These are phyloP conservation scores for Ganoderma meredithae DNA, from an alignment of 1,284 basidiomycete species.

Conservation along the genomic window DNA sequence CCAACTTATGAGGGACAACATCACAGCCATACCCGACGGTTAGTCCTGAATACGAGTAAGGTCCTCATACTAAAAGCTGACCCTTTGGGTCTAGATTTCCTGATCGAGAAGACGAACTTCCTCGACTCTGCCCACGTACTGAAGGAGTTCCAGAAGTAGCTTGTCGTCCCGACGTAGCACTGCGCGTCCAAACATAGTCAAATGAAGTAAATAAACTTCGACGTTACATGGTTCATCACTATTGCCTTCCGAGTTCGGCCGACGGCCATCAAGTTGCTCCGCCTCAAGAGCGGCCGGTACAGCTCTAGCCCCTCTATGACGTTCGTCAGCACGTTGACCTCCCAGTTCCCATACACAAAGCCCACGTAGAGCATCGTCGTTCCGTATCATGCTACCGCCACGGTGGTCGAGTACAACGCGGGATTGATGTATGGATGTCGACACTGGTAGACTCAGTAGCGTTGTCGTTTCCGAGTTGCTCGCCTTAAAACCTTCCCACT, in stretches of 20 bases:
- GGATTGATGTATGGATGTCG: constrained; percentile 57
- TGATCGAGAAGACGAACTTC: constrained; percentile 51
- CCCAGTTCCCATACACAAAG: constrained; percentile 91
- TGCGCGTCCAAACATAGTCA: background rate
- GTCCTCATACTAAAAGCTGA: constrained; percentile 8
- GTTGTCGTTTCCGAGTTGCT: constrained; percentile 35
- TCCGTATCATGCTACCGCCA: constrained; percentile 76
- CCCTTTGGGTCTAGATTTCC: constrained; percentile 46
- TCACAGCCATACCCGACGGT: constrained; percentile 60
- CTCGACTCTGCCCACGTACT: constrained; percentile 50
- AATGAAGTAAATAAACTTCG: background rate
- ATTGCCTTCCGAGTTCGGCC: background rate
- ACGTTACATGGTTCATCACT: background rate
- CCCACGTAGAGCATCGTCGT: constrained; percentile 93
- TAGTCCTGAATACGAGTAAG: constrained; percentile 26
- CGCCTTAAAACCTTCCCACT: constrained; percentile 77
- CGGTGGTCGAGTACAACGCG: constrained; percentile 73
- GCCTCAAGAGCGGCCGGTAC: constrained; percentile 43
- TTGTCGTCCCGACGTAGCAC: background rate
- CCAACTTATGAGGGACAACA: constrained; percentile 57
- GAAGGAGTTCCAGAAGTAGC: constrained; percentile 54
- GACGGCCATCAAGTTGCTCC: background rate
- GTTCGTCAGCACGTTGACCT: constrained; percentile 82
- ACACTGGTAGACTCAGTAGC: constrained; percentile 34
- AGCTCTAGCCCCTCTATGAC: constrained; percentile 88